Evolutionary conservation across 768 basidiomycete species (phyloP).

Genomic region (Leucocoprinus leucothites): DNA sequence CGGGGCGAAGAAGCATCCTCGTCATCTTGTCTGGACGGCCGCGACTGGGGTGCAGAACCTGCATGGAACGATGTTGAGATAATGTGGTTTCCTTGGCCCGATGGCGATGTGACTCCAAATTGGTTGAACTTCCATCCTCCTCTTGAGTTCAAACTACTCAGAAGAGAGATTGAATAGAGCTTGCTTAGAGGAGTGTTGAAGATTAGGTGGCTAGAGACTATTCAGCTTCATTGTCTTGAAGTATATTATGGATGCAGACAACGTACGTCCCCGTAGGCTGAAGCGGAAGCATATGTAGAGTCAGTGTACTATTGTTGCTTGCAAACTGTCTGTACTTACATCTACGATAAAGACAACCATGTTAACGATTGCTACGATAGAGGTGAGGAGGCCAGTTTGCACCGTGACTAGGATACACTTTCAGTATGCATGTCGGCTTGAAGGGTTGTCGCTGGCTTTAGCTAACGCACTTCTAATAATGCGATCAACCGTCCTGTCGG

Average conservation of each 20-base stretch:
- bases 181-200: constrained; percentile 37
- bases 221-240: not conserved
- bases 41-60: too few relatives aligned
- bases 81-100: too few relatives aligned
- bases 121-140: constrained; percentile 1
- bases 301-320: not conserved
- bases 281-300: not conserved
- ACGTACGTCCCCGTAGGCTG: constrained; percentile 16
- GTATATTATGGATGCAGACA: too few relatives aligned
- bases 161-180: constrained; percentile 37
- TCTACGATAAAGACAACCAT: constrained; percentile 27
- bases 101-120: not conserved
- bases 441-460: too few relatives aligned
- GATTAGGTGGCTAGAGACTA: constrained; percentile 27
- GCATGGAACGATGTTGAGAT: too few relatives aligned
- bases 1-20: too few relatives aligned
- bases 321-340: constrained; percentile 14
- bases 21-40: too few relatives aligned
- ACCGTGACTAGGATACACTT: constrained; percentile 26
- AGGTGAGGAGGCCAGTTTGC: constrained; percentile 33
- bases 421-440: not conserved
- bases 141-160: constrained; percentile 34
- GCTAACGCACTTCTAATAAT: constrained; percentile 35
- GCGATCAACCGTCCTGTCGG: constrained; percentile 38
- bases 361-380: constrained; percentile 30